Evolutionary conservation across 2,329 filamentous ascomycete genomes (phyloP).

Genomic region (Ceratocystis variospora): DNA sequence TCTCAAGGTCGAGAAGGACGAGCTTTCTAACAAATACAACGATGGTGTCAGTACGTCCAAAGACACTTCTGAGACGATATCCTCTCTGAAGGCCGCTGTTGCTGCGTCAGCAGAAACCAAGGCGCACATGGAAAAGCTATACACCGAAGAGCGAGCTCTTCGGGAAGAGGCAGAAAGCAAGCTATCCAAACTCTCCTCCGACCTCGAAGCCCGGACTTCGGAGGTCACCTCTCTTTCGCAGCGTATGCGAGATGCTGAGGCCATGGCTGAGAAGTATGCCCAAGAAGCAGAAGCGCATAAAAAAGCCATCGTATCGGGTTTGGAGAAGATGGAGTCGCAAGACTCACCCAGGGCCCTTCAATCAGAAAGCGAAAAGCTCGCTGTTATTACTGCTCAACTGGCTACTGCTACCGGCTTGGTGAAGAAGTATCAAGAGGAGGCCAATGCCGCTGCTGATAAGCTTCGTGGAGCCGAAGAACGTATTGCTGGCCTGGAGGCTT

Average conservation of each 20-base stretch:
- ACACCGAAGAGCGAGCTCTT: conserved; percentile 68
- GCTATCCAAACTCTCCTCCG: conserved; percentile 59
- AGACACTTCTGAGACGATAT: conserved; percentile 57
- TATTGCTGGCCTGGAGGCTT: conserved; percentile 89
- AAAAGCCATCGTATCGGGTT: conserved; percentile 64
- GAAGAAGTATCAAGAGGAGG: conserved; percentile 77
- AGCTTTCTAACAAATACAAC: conserved; percentile 54
- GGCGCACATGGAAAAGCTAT: conserved; percentile 59
- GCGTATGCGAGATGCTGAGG: conserved; percentile 71
- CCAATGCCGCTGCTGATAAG: conserved; percentile 74
- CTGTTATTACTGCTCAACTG: conserved; percentile 66
- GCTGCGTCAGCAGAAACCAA: conserved; percentile 66
- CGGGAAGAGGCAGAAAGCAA: conserved; percentile 65
- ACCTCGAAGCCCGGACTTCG: conserved; percentile 65
- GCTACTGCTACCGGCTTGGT: conserved; percentile 65
- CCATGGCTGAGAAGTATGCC: conserved; percentile 74
- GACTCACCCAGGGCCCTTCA: conserved; percentile 36
- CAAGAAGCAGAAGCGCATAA: conserved; percentile 78
- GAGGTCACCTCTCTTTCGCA: conserved; percentile 65
- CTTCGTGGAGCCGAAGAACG: conserved; percentile 86
- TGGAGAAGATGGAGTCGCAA: conserved; percentile 56
- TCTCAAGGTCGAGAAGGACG: conserved; percentile 73
- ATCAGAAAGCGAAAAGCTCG: conserved; percentile 50
- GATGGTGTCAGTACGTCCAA: conserved; percentile 52
- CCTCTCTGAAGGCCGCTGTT: conserved; percentile 63